Evolutionary conservation across 2,329 filamentous ascomycete species (phyloP), one percentile per base, ranked within the genome.

Genomic region (Claviceps africana): DNA sequence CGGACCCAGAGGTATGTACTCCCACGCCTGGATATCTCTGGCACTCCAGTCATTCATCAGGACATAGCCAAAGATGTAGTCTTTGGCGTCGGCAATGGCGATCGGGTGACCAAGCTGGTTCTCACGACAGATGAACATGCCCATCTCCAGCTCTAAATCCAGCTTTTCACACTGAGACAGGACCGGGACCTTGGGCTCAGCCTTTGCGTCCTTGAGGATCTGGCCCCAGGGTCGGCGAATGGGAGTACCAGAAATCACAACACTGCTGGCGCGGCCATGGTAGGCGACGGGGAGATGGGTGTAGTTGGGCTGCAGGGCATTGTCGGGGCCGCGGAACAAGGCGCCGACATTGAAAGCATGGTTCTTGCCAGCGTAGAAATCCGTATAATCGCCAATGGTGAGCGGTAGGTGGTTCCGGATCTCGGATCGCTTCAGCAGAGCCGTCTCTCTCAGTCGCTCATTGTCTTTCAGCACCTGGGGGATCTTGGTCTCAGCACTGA

Each of bases 301-400:
- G 65, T 91, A 93, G 64, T 91, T 91, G 10, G 85, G 83, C 65
- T 90, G 84, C 21, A 93, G 71, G 0, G 86, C 85, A 58, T 88
- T 86, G 17, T 77, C 75, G 0, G 82, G 77, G 0, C 85, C 86
- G 35, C 87, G 79, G 68, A 91, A 88, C 22, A 90, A 74, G 1
- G 79, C 76, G 4, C 85, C 86, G 9, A 86, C 73, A 58, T 69
- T 70, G 70, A 81, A 85, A 5, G 87, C 87, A 66, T 93, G 87
- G 62, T 90, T 83, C 60, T 83, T 70, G 48, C 87, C 86, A 15
- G 84, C 87, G 62, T 87, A 93, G 69, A 91, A 93, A 63, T 93
- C 87, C 2, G 86, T 88, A 64, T 91, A 91, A 63, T 91, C 87
- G 33, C 86, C 85, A 60, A 91, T 87, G 39, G 77, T 72, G 72